Evolutionary conservation across 257 asterid genomes (phyloP).

Genomic region (Catharanthus roseus): DNA sequence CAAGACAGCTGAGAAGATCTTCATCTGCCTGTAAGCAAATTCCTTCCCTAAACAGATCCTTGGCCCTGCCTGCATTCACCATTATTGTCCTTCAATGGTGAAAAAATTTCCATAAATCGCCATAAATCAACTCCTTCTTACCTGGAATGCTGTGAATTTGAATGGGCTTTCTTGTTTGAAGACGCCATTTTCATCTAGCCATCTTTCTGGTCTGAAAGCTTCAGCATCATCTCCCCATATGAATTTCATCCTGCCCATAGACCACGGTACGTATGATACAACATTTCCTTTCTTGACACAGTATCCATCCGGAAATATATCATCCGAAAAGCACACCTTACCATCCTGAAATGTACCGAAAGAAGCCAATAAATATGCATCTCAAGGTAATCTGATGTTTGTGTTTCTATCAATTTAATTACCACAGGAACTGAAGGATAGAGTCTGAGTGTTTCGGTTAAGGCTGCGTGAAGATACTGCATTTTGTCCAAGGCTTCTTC

Average conservation of each 20-base stretch:
- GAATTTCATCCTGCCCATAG: constrained; percentile 65
- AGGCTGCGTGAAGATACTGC: constrained; percentile 65
- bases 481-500: constrained; percentile 54
- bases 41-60: constrained; percentile 62
- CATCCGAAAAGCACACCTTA: constrained; percentile 54
- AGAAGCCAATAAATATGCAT: too few species aligned
- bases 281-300: constrained; percentile 49
- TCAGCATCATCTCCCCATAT: constrained; percentile 77
- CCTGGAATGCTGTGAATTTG: constrained; percentile 73
- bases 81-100: too few species aligned
- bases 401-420: constrained; percentile 5
- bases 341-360: constrained; percentile 42
- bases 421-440: constrained; percentile 63
- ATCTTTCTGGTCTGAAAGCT: constrained; percentile 60
- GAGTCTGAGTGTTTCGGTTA: constrained; percentile 58
- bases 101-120: too few species aligned
- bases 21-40: constrained; percentile 73
- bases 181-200: constrained; percentile 47
- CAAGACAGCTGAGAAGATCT: constrained; percentile 51
- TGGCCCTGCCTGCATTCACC: constrained; percentile 59
- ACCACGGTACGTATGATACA: constrained; percentile 39
- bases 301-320: constrained; percentile 56
- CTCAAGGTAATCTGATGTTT: not conserved
- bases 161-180: constrained; percentile 52
- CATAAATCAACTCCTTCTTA: constrained; percentile 17